phyloP scores from a whole-genome alignment of 2,329 filamentous ascomycete genomes.

The Nothopassalora personata region DNA sequence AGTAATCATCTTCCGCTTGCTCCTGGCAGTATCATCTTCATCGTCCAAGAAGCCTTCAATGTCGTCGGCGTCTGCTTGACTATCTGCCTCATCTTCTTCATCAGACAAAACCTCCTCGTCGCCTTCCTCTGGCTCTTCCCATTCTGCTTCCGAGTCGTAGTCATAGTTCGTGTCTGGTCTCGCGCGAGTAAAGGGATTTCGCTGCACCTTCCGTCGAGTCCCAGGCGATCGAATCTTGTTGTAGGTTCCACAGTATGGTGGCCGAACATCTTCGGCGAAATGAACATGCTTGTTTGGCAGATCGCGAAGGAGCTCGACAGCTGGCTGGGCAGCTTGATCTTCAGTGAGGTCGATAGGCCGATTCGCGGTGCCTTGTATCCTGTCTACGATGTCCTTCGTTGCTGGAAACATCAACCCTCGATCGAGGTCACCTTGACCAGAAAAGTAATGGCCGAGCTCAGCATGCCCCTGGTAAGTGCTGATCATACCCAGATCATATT shows the following conservation, averaged over 20 bases:
- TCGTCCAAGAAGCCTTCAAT: constrained; percentile 89
- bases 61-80: constrained; percentile 72
- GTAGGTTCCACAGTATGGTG: constrained; percentile 67
- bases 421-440: constrained; percentile 2
- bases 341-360: constrained; percentile 41
- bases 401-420: constrained; percentile 21
- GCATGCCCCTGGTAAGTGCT: constrained; percentile 11
- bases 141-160: constrained; percentile 81
- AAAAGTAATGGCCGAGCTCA: constrained; percentile 17
- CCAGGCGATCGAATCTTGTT: constrained; percentile 53
- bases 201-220: constrained; percentile 45
- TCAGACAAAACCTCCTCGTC: constrained; percentile 62
- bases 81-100: constrained; percentile 62
- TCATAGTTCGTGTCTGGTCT: constrained; percentile 67
- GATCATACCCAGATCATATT: constrained; percentile 28
- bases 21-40: constrained; percentile 60
- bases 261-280: constrained; percentile 58
- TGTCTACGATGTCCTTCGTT: constrained; percentile 37
- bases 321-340: constrained; percentile 21
- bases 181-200: constrained; percentile 50
- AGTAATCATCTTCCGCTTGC: constrained; percentile 54
- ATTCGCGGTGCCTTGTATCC: constrained; percentile 38
- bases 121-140: constrained; percentile 67
- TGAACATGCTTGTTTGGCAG: constrained; percentile 61
- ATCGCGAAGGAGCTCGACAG: constrained; percentile 22